Evolutionary conservation across 1,284 basidiomycete genomes (phyloP).

Genomic region (Sanghuangporus weigelae): DNA sequence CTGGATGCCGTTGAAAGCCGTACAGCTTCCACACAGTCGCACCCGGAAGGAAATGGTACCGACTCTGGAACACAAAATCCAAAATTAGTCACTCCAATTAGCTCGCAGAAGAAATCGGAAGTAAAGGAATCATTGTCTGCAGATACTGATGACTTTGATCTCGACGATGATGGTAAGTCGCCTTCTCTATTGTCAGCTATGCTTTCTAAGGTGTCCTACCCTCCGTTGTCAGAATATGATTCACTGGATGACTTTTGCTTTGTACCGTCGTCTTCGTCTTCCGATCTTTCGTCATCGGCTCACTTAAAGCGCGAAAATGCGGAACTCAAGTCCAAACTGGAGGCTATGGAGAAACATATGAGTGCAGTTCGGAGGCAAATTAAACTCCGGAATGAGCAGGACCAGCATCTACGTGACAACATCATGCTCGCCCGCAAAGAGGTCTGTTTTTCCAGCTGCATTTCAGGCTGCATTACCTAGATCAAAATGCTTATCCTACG

Average conservation of each 20-base stretch:
- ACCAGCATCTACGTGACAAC: slow-evolving; percentile 69
- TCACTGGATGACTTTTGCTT: slow-evolving; percentile 74
- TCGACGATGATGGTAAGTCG: slow-evolving; percentile 14
- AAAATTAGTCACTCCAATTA: slow-evolving; percentile 25
- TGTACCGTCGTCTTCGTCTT: slow-evolving; percentile 56
- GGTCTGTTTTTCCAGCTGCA: slow-evolving; percentile 32
- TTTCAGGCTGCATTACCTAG: background rate
- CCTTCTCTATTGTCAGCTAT: background rate
- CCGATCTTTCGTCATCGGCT: slow-evolving; percentile 35
- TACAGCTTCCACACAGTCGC: slow-evolving; percentile 25
- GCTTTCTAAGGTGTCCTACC: background rate
- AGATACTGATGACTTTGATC: slow-evolving; percentile 4
- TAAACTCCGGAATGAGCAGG: slow-evolving; percentile 68
- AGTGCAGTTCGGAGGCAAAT: slow-evolving; percentile 54
- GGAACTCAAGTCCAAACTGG: slow-evolving; percentile 53
- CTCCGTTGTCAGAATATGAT: slow-evolving; percentile 43
- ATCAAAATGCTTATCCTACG: slow-evolving; percentile 11
- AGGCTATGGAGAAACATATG: slow-evolving; percentile 49
- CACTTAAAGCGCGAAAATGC: slow-evolving; percentile 61
- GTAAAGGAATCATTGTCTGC: background rate
- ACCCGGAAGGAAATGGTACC: slow-evolving; percentile 2
- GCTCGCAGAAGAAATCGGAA: slow-evolving; percentile 30
- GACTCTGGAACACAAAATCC: slow-evolving; percentile 26
- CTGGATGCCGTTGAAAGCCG: slow-evolving; percentile 26
- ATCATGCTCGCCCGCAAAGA: slow-evolving; percentile 75